Percentiles rank a stretch among this genome's conserved stretches.
phyloP scores from a whole-genome alignment of 1,284 basidiomycete genomes.

The Erythrobasidium hasegawianum region DNA sequence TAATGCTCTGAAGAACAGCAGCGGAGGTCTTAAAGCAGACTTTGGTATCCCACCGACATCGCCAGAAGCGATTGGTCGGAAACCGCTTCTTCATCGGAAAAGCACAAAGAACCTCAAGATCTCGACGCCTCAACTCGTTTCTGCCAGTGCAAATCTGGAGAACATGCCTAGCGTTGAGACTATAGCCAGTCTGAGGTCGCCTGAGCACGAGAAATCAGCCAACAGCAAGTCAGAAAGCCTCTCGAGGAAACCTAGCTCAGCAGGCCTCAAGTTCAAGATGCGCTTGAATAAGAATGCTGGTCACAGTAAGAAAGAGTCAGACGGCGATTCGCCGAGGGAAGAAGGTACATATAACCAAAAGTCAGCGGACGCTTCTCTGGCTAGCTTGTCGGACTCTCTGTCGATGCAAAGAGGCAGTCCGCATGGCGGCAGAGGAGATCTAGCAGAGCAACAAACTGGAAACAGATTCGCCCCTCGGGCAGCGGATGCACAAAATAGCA shows the following conservation, averaged over 20 bases:
- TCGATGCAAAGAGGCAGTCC: not conserved
- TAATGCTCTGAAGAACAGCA: conserved; percentile 16
- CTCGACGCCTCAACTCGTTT: conserved; percentile 16
- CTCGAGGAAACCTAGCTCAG: conserved; percentile 19
- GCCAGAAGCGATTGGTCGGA: conserved; percentile 9
- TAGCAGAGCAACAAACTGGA: not conserved
- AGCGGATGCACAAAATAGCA: not conserved
- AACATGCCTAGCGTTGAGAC: conserved; percentile 30
- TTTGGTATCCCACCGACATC: conserved; percentile 2
- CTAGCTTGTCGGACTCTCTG: too few species aligned
- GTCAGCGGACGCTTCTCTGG: too few species aligned
- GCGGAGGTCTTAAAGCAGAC: not conserved
- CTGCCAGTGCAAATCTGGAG: conserved; percentile 29
- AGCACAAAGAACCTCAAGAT: conserved; percentile 27
- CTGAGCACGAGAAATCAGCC: not conserved
- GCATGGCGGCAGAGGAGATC: too few species aligned
- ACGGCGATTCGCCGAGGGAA: not conserved
- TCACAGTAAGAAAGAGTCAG: conserved; percentile 2
- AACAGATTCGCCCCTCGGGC: not conserved
- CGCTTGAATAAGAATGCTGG: conserved; percentile 20
- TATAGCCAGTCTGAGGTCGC: not conserved
- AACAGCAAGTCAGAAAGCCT: too few species aligned
- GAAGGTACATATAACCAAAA: too few species aligned
- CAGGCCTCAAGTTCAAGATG: conserved; percentile 26
- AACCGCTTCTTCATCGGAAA: conserved; percentile 14